Evolutionary conservation across 805 yeast species (phyloP).

Genomic region (Candida arabinofermentans): DNA sequence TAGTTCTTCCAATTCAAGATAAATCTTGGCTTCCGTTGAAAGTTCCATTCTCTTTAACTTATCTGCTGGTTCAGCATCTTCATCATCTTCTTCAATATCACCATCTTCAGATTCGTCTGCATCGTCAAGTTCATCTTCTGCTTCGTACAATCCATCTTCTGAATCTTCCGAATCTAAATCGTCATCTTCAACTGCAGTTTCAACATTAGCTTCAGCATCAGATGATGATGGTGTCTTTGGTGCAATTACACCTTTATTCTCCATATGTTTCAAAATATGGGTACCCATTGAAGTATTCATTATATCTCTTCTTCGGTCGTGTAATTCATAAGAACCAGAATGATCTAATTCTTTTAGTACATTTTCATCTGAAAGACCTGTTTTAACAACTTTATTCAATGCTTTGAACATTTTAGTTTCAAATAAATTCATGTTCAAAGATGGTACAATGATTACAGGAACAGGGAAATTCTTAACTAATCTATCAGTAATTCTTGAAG

Average conservation of each 20-base stretch:
- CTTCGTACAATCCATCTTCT: conserved; percentile 7
- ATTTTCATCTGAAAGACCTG: conserved; percentile 11
- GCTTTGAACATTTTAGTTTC: conserved; percentile 40
- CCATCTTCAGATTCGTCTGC: conserved; percentile 4
- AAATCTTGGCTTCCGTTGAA: conserved; percentile 24
- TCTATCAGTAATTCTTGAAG: conserved; percentile 60
- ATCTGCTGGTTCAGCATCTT: conserved; percentile 17
- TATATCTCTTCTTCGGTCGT: conserved; percentile 22
- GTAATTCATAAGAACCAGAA: conserved; percentile 24
- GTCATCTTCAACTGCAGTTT: conserved; percentile 1
- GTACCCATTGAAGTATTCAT: conserved; percentile 11
- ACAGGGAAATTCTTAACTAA: conserved; percentile 60
- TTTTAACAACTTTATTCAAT: conserved; percentile 22
- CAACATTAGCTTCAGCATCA: conserved; percentile 1
- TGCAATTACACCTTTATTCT: not conserved
- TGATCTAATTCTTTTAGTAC: conserved; percentile 19
- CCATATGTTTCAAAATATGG: conserved; percentile 6
- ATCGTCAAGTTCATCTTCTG: conserved; percentile 9
- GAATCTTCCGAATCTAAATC: conserved; percentile 4
- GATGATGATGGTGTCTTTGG: not conserved
- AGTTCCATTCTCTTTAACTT: conserved; percentile 22
- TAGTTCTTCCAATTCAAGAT: conserved; percentile 20
- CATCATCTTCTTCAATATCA: conserved; percentile 14
- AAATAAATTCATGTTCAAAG: conserved; percentile 51
- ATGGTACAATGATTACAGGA: conserved; percentile 66